Evolutionary conservation across 2,329 filamentous ascomycete genomes (phyloP), one percentile per base, ranked within the genome.

Genomic region (Xylariaceae sp.): DNA sequence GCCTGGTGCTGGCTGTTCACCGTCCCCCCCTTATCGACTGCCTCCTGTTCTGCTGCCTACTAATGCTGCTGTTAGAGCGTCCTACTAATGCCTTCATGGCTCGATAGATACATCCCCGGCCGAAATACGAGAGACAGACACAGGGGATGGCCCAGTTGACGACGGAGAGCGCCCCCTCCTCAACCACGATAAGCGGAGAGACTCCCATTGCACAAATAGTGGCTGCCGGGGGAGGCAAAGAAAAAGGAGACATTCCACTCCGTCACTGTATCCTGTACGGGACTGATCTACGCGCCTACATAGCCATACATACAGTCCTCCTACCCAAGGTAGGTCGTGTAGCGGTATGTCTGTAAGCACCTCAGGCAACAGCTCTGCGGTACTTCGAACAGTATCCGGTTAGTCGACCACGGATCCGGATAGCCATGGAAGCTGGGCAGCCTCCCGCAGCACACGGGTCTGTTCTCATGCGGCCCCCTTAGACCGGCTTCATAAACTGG

Each of bases 391-490:
- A 42, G 40, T 40, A 41, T 47, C 8, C 34, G 22, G 40, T 22
- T 49, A 48, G 44, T 54, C 26, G 49, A 54, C 22, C 8, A 50
- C 22, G 34, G 40, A 54, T 47, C 48, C 46, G 43, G 51, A 43
- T 46, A 48, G 48, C 22, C 49, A 44, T 22, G 51, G 37, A 42
- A 50, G 30, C 16, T 49, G 46, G 44, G 22, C 16, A 49, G 41
- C 29, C 13, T 32, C 34, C 47, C 46, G 49, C 44, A 47, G 45
- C 32, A 39, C 22, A 8, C 18, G 13, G 34, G 56, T 22, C 54
- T 53, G 47, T 54, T 59, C 16, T 55, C 43, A 59, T 57, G 57
- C 57, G 54, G 49, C 57, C 57, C 16, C 26, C 40, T 53, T 51
- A 51, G 49, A 22, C 29, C 46, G 22, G 19, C 36, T 39, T 49